Evolutionary conservation across 257 asterid genomes (phyloP), one percentile per base, ranked within the genome.

Genomic region (Rauvolfia tetraphylla): DNA sequence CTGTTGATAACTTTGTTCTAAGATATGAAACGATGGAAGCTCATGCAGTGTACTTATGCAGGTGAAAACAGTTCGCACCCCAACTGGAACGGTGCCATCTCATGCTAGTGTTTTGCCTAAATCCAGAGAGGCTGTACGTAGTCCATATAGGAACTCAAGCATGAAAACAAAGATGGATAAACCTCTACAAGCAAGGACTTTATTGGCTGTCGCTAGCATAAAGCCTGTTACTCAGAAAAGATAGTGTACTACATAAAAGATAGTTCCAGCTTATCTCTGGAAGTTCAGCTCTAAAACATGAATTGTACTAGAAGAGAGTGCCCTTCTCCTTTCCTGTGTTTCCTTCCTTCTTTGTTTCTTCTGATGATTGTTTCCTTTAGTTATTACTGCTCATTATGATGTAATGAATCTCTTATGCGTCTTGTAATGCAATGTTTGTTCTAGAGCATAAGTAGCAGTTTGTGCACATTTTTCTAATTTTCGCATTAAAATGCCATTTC

Each of bases 31-130:
- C n/a, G n/a, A n/a, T n/a, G n/a, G n/a, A n/a, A n/a, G n/a, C n/a
- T n/a, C n/a, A n/a, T n/a, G n/a, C n/a, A n/a, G 49, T 22, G 25
- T 53, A 15, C 3, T 77, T 56, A 83, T 83, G 81, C 91, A 90
- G 96, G 88, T 56, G 68, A 92, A 89, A 83, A 83, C 97, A 62
- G 82, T 77, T 66, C 89, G 89, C 56, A 85, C 98, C 51, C 94
- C 98, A 41, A 89, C 68, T 61, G 93, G 91, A 73, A 78, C 85
- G 61, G 56, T 74, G 75, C 87, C 53, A 58, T 76, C 87, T 78
- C 87, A 74, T 78, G 69, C 87, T 58, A 80, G 83, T 44, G 68
- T 82, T 72, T 39, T 86, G 54, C 79, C 90, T 79, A 91, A 79
- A 83, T 78, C 53, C 69, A 90, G 87, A 48, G 62, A 86, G 82